Percentiles rank a stretch among this genome's conserved stretches.
phyloP scores from a whole-genome alignment of 225 moss, liverwort and hornwort genomes.

The Antitrichia curtipendula region DNA sequence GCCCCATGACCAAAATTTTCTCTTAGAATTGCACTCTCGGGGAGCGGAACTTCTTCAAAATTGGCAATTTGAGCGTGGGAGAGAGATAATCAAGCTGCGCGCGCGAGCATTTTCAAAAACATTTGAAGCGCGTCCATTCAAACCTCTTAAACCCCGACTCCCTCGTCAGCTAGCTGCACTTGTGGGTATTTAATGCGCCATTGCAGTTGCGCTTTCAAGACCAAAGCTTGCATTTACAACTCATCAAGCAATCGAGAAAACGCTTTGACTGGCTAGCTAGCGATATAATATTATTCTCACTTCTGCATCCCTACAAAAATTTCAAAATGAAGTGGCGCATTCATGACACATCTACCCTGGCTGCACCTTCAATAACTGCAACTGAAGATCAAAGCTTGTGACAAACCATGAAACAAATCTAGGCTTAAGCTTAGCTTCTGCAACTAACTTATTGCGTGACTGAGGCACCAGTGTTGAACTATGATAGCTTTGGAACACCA shows the following conservation, averaged over 20 bases:
- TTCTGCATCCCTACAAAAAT: background rate
- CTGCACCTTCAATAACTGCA: background rate
- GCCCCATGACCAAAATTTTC: background rate
- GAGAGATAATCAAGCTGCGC: too few species aligned
- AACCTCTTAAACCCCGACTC: background rate
- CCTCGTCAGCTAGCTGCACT: background rate
- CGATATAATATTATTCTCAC: background rate
- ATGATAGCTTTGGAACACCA: background rate
- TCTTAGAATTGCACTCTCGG: background rate
- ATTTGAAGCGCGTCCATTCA: background rate
- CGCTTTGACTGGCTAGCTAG: background rate
- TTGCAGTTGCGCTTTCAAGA: background rate
- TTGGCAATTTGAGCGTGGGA: background rate
- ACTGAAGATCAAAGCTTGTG: background rate
- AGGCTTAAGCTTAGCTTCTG: background rate
- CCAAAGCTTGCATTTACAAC: background rate
- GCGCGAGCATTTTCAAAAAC: too few species aligned
- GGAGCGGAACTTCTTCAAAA: too few species aligned
- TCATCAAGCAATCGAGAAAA: background rate
- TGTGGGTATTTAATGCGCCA: background rate
- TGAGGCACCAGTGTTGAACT: background rate
- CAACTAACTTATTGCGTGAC: too few species aligned
- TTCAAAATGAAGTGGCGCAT: background rate
- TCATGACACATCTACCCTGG: background rate
- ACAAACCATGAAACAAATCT: background rate